Evolutionary conservation across 139 green algal species (phyloP).

Genomic region (Picochlorum sp.): DNA sequence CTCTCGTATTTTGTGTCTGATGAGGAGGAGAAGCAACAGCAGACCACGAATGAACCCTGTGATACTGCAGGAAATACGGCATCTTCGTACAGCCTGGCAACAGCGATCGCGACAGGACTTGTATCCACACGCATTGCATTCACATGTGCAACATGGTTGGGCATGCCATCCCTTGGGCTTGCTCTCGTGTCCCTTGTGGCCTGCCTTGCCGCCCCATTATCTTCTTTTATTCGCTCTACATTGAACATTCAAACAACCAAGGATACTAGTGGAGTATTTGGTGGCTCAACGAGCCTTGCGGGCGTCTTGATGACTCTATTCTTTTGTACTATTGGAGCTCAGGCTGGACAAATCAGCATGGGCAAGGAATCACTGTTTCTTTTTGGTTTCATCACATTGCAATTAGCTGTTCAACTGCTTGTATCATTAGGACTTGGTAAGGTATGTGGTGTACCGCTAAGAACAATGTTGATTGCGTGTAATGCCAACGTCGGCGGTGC

Average conservation of each 20-base stretch:
- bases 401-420: conserved; percentile 30
- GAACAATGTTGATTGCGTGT: conserved; percentile 48
- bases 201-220: background rate
- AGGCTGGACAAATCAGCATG: conserved; percentile 35
- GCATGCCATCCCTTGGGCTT: background rate
- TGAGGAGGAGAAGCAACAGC: too few relatives aligned
- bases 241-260: background rate
- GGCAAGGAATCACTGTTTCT: conserved; percentile 31
- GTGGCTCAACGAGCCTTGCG: conserved; percentile 36
- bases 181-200: background rate
- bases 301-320: conserved; percentile 61
- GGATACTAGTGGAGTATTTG: conserved; percentile 20
- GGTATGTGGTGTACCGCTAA: conserved; percentile 34
- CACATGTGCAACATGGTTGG: background rate
- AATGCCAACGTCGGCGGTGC: conserved; percentile 72
- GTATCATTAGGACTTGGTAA: conserved; percentile 24
- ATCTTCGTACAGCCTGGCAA: background rate
- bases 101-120: background rate
- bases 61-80: too few relatives aligned
- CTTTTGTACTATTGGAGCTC: conserved; percentile 70
- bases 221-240: background rate
- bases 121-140: background rate
- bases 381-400: conserved; percentile 40
- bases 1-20: background rate
- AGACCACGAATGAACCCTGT: too few relatives aligned